Percentiles rank a stretch among this genome's conserved stretches.
Evolutionary conservation across 2,329 filamentous ascomycete species (phyloP).

Genomic region (Alternaria sp.): DNA sequence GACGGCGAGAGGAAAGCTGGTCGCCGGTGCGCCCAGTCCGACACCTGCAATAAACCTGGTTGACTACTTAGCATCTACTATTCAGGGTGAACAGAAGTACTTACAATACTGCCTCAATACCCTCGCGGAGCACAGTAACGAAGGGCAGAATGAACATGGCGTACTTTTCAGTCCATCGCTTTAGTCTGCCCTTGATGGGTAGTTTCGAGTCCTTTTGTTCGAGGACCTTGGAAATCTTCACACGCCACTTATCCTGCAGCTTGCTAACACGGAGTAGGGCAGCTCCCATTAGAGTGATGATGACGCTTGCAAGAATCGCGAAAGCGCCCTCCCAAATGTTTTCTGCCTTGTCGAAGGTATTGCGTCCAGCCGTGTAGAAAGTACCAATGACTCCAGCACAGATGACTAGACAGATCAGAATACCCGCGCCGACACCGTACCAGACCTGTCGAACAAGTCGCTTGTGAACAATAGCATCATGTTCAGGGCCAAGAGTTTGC

Average conservation of each 20-base stretch:
- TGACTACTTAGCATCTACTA: neutral
- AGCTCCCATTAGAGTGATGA: slow-evolving; percentile 83
- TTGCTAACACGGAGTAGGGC: slow-evolving; percentile 83
- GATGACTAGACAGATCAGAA: slow-evolving; percentile 71
- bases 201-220: slow-evolving; percentile 61
- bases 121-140: slow-evolving; percentile 86
- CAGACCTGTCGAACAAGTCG: slow-evolving; percentile 74
- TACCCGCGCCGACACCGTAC: slow-evolving; percentile 70
- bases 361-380: slow-evolving; percentile 69
- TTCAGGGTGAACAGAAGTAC: slow-evolving; percentile 1
- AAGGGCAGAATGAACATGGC: slow-evolving; percentile 88
- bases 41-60: slow-evolving; percentile 81
- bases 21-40: slow-evolving; percentile 76
- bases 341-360: slow-evolving; percentile 74
- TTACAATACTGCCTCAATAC: slow-evolving; percentile 79
- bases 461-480: slow-evolving; percentile 72
- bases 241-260: slow-evolving; percentile 86
- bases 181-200: slow-evolving; percentile 60
- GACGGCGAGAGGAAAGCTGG: slow-evolving; percentile 79
- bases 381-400: slow-evolving; percentile 74
- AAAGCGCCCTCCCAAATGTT: slow-evolving; percentile 85
- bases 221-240: slow-evolving; percentile 78
- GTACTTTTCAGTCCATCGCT: slow-evolving; percentile 77
- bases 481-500: slow-evolving; percentile 74
- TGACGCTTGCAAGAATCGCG: slow-evolving; percentile 75